Evolutionary conservation across 2,329 filamentous ascomycete species (phyloP), one percentile per base, ranked within the genome.

Genomic region (Curvularia sp.): DNA sequence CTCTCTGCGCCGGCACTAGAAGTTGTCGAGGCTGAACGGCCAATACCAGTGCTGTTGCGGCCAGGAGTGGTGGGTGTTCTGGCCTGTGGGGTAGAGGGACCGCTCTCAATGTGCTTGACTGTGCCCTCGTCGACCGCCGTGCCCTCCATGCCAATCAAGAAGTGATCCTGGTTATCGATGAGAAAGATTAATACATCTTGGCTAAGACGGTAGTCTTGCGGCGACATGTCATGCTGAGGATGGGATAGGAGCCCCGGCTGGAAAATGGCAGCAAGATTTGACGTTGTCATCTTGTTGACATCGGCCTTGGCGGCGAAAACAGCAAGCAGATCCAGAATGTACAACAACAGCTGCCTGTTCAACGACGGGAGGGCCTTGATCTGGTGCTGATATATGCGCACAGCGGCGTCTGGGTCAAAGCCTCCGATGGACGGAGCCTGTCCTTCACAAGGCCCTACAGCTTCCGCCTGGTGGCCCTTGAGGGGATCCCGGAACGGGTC

Each of bases 81-180:
- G 67, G 74, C 79, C 80, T 57, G 84, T 79, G 63, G 85, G 76
- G 81, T 65, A 28, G 82, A 80, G 3, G 86, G 85, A 3, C 89
- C 89, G 55, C 90, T 91, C 71, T 93, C 88, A 36, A 88, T 82
- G 60, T 88, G 86, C 69, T 86, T 85, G 49, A 87, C 82, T 7
- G 86, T 88, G 60, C 87, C 88, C 73, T 96, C 92, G 73, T 97
- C 93, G n/a, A 93, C 91, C n/a, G 88, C 93, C n/a, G 93, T 97
- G 43, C 95, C 95, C 74, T 93, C 92, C 95, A 99, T 99, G 54
- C 95, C 95, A 64, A 99, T 96, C 65, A 99, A 82, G 82, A 99
- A 99, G 77, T 97, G 92, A 72, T 99, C 95, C 76, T 99, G 95
- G 71, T 99, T 97, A 74, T 98, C 93, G 66, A 99, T 99, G 67